A percentile compares a stretch with the other conserved stretches of the same genome.
These are phyloP conservation scores for Aspergillus tubingensis DNA, from an alignment of 2,329 filamentous ascomycete genomes.

Conservation along the genomic window DNA sequence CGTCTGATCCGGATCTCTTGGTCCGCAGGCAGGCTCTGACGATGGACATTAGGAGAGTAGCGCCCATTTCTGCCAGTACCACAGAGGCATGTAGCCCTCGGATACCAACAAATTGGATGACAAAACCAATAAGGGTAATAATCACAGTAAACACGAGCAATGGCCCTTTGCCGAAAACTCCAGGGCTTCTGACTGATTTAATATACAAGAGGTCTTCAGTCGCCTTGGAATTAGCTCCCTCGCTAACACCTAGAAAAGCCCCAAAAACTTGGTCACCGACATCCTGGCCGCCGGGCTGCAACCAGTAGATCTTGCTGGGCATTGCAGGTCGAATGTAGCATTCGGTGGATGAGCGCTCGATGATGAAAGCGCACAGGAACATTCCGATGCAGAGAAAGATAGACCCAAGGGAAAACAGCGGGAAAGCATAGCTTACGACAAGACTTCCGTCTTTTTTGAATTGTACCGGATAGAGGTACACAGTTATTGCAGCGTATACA, in stretches of 20 bases:
- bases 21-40: slow-evolving; percentile 38
- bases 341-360: slow-evolving; percentile 35
- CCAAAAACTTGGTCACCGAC: slow-evolving; percentile 44
- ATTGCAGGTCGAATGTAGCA: slow-evolving; percentile 26
- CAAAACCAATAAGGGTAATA: slow-evolving; percentile 36
- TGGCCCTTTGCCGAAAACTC: slow-evolving; percentile 15
- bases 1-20: slow-evolving; percentile 31
- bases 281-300: slow-evolving; percentile 41
- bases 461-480: slow-evolving; percentile 26
- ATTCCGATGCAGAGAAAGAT: slow-evolving; percentile 36
- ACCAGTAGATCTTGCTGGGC: slow-evolving; percentile 39
- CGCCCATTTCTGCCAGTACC: slow-evolving; percentile 37
- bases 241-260: slow-evolving; percentile 35
- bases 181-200: slow-evolving; percentile 28
- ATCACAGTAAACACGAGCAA: slow-evolving; percentile 27
- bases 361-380: slow-evolving; percentile 37
- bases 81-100: slow-evolving; percentile 42
- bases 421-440: slow-evolving; percentile 36
- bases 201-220: slow-evolving; percentile 26
- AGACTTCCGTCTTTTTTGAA: slow-evolving; percentile 30
- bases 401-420: slow-evolving; percentile 37
- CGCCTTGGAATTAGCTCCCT: slow-evolving; percentile 20
- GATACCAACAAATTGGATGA: slow-evolving; percentile 43
- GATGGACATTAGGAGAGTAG: slow-evolving; percentile 40
- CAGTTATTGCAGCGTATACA: slow-evolving; percentile 33